These are phyloP conservation scores for Nakazawaea ishiwadae DNA, from an alignment of 805 yeast species.

Conservation along the genomic window DNA sequence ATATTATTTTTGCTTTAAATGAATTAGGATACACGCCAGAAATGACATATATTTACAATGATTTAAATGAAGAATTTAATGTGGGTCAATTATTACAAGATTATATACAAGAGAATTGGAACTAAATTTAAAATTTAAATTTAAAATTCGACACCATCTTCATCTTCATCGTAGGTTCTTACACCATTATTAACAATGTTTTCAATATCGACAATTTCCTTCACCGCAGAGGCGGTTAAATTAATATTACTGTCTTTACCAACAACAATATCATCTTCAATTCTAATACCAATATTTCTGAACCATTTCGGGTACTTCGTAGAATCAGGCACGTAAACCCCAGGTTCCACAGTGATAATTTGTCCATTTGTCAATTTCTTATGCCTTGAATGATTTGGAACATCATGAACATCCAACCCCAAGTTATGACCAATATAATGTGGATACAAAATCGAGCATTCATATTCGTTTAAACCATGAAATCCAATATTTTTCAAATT, in stretches of 20 bases:
- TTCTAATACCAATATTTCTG: constrained; percentile 87
- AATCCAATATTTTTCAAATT: constrained; percentile 78
- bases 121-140: neutral
- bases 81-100: constrained; percentile 41
- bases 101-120: constrained; percentile 33
- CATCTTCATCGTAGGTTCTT: constrained; percentile 15
- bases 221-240: constrained; percentile 78
- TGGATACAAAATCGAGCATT: constrained; percentile 67
- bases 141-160: constrained; percentile 3
- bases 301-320: constrained; percentile 73
- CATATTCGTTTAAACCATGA: constrained; percentile 41
- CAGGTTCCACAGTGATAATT: constrained; percentile 94
- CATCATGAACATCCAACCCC: constrained; percentile 88
- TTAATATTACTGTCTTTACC: constrained; percentile 52
- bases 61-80: constrained; percentile 31
- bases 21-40: constrained; percentile 5
- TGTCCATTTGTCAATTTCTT: constrained; percentile 58
- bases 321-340: constrained; percentile 78
- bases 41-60: constrained; percentile 21
- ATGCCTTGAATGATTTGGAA: constrained; percentile 58
- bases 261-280: constrained; percentile 89
- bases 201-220: constrained; percentile 83
- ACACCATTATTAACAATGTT: constrained; percentile 56
- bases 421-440: constrained; percentile 95
- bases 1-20: constrained; percentile 41